Percentiles rank a stretch among this genome's conserved stretches.
Evolutionary conservation across 2,329 filamentous ascomycete genomes (phyloP).

Genomic region (Penicillium sp.): DNA sequence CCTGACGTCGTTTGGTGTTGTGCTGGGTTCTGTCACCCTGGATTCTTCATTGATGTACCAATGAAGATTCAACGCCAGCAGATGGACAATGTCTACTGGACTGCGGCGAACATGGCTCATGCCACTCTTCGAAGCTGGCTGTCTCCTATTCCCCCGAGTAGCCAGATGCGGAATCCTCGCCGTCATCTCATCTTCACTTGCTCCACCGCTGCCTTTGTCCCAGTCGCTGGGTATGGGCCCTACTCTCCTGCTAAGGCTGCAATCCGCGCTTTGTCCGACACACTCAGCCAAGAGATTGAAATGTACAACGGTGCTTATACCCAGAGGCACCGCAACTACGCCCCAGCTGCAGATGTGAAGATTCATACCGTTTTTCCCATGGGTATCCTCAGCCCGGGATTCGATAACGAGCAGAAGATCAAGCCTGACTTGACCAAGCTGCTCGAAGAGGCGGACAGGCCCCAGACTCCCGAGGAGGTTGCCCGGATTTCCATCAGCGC

Average conservation of each 20-base stretch:
- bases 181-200: slow-evolving; percentile 87
- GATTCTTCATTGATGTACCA: slow-evolving; percentile 73
- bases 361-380: slow-evolving; percentile 82
- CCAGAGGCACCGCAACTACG: slow-evolving; percentile 35
- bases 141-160: slow-evolving; percentile 32
- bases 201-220: slow-evolving; percentile 70
- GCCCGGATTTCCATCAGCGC: slow-evolving; percentile 67
- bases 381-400: slow-evolving; percentile 73
- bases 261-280: slow-evolving; percentile 77
- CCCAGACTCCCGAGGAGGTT: slow-evolving; percentile 74
- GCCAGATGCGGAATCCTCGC: slow-evolving; percentile 33
- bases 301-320: slow-evolving; percentile 70
- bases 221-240: slow-evolving; percentile 75
- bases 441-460: slow-evolving; percentile 78
- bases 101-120: slow-evolving; percentile 80
- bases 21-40: slow-evolving; percentile 70
- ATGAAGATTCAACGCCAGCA: slow-evolving; percentile 66
- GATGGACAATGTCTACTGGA: slow-evolving; percentile 93
- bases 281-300: slow-evolving; percentile 75
- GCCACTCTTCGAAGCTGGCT: slow-evolving; percentile 75
- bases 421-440: slow-evolving; percentile 79
- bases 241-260: slow-evolving; percentile 86
- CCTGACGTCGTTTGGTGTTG: slow-evolving; percentile 91
- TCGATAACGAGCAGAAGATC: slow-evolving; percentile 68
- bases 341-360: slow-evolving; percentile 64